These are phyloP conservation scores for Cladosporium cucumerinum DNA, from an alignment of 2,329 filamentous ascomycete genomes.

Conservation along the genomic window DNA sequence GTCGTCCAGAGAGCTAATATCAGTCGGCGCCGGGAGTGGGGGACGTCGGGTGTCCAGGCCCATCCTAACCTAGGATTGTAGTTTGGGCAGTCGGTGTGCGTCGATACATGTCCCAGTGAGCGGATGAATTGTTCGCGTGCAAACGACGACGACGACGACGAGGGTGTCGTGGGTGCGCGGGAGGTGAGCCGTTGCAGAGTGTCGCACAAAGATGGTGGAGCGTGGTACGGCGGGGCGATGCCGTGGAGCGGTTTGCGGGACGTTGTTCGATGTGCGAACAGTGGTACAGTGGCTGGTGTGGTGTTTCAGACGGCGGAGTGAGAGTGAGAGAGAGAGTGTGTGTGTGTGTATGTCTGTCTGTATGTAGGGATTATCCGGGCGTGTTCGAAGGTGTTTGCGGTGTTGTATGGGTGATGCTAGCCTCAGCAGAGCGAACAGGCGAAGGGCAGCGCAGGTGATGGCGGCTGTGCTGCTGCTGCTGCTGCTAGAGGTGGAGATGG, in stretches of 20 bases:
- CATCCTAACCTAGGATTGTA: conserved; percentile 32
- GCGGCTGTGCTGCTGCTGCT: no score
- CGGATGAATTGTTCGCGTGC: conserved; percentile 2
- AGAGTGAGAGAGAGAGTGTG: neutral
- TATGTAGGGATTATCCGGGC: neutral
- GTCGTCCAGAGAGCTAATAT: conserved; percentile 61
- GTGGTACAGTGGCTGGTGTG: conserved; percentile 6
- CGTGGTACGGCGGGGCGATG: conserved; percentile 7
- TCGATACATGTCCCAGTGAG: conserved; percentile 15
- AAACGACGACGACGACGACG: conserved; percentile 6
- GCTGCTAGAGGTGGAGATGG: neutral
- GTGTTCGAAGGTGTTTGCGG: neutral
- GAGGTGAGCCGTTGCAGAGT: conserved; percentile 1
- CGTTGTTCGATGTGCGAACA: neutral
- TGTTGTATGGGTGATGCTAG: neutral
- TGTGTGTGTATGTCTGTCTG: no score
- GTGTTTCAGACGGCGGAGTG: neutral
- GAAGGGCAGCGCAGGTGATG: neutral
- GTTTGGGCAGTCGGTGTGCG: neutral
- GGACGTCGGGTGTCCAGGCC: conserved; percentile 44
- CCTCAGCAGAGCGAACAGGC: neutral
- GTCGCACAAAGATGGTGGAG: conserved; percentile 1
- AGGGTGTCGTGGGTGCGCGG: neutral
- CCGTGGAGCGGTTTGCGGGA: conserved; percentile 14
- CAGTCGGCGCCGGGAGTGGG: conserved; percentile 75